Base-by-base conservation (phyloP, 148 eudicot genomes). In the Persicaria maculosa region DNA sequence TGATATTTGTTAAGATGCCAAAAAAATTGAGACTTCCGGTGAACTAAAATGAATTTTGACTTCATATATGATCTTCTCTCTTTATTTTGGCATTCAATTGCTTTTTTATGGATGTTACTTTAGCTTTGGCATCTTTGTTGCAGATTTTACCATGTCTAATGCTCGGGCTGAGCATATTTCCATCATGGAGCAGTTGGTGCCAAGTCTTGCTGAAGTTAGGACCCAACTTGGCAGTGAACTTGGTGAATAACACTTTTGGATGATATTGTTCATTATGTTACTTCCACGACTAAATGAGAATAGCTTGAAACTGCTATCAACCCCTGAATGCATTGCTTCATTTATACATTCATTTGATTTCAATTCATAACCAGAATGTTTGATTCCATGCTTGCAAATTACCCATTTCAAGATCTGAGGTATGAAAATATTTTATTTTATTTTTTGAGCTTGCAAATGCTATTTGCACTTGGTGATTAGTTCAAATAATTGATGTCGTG, bases 211-310 rank as follows among this genome's bases (percentile, higher is more conserved):
- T 72, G 74, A 78, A 76, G 79, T 89, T 74, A 87, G 83, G 82
- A 77, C 73, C 74, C 80, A 48, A 73, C 79, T 79, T 55, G 65
- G 77, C 72, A 78, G 50, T 71, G 74, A 71, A 57, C 57, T 83
- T 74, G 84, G 82, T 71, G 85, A 82, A 64, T 78, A 78, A 54
- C 77, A 79, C 11, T 91, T 91, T 79, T 91, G 97, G 97, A 86
- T 85, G 85, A 89, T 89, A 77, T 91, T 89, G 79, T 91, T 87
- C 70, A 80, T 87, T 62, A 54, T 91, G 79, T 79, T 91, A 84
- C 85, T 86, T 68, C 93, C 97, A 77, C 80, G 89, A 78, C 82
- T 89, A 81, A 77, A 84, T 79, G 86, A 82, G 69, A 77, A 81
- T 45, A 87, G 84, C 15, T 31, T 65, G 12, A 77, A 85, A 82